Conservation (phyloP, 2,329 filamentous ascomycete species). For the Fusarium chaquense region DNA sequence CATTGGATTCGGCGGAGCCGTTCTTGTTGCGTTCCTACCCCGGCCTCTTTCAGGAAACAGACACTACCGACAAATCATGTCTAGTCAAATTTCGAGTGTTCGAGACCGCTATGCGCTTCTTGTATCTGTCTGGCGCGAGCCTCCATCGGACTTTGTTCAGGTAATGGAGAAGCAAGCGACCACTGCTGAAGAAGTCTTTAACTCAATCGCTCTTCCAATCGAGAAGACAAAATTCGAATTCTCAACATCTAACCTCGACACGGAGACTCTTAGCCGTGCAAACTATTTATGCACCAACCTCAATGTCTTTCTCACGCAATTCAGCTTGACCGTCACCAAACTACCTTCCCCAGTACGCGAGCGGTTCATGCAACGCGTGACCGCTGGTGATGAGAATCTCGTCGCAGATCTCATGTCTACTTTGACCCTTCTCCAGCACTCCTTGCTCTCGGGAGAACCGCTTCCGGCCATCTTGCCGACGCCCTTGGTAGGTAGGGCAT, state of each 20-base stretch:
- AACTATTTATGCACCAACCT: conserved; percentile 22
- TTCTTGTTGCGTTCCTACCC: conserved; percentile 11
- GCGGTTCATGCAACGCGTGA: conserved; percentile 10
- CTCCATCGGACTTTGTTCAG: conserved; percentile 3
- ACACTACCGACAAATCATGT: conserved; percentile 19
- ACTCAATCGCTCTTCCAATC: conserved; percentile 18
- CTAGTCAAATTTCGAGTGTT: conserved; percentile 14
- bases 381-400: conserved; percentile 14
- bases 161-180: conserved; percentile 23
- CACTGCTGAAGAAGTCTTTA: conserved; percentile 5
- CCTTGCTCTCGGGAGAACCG: conserved; percentile 13
- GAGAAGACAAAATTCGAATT: conserved; percentile 26
- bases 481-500: conserved; percentile 15
- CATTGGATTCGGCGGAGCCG: conserved; percentile 18
- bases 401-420: conserved; percentile 22
- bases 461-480: conserved; percentile 20
- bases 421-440: conserved; percentile 23
- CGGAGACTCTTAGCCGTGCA: conserved; percentile 11
- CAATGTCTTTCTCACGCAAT: conserved; percentile 22
- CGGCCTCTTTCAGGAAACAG: conserved; percentile 17
- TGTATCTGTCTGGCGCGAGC: conserved; percentile 16
- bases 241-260: conserved; percentile 24
- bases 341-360: conserved; percentile 15
- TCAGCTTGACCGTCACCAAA: conserved; percentile 18
- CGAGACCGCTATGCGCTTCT: conserved; percentile 22